Conservation (phyloP, 176 grass and related monocot species). For the Zoysia pacifica region DNA sequence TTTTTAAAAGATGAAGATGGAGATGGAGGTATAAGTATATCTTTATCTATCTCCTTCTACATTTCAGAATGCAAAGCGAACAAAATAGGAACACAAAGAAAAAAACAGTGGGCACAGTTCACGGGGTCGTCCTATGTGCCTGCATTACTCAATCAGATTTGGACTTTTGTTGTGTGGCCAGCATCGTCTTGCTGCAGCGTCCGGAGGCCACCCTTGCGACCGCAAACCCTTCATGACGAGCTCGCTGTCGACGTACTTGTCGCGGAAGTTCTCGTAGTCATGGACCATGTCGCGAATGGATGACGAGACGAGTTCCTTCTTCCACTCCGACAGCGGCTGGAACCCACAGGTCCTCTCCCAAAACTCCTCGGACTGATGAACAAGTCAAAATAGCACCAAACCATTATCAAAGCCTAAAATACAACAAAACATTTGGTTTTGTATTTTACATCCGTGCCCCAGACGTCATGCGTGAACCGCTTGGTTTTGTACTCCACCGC, state of each 20-base stretch:
- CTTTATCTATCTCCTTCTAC: no score
- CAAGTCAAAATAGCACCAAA: no score
- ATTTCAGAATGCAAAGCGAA: no score
- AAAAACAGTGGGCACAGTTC: no score
- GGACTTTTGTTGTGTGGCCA: not conserved
- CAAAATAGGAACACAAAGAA: no score
- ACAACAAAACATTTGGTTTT: no score
- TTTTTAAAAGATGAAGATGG: no score
- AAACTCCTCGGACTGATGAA: conserved; percentile 1
- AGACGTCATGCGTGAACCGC: not conserved
- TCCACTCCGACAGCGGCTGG: conserved; percentile 33
- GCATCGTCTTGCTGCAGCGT: no score
- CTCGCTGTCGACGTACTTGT: conserved; percentile 2
- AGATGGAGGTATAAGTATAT: no score
- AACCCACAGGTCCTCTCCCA: conserved; percentile 18
- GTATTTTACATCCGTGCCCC: not conserved
- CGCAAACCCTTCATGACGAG: not conserved
- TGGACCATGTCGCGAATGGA: rapidly evolving
- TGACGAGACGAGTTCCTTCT: not conserved
- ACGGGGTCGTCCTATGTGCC: not conserved
- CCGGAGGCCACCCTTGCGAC: no score
- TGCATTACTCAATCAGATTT: not conserved
- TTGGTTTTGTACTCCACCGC: not conserved
- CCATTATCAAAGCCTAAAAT: no score
- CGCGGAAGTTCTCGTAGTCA: conserved; percentile 32